A percentile compares a stretch with the other conserved stretches of the same genome.
Evolutionary conservation across 1,139 yeast species (phyloP).

Genomic region (Taiozyma onychis): DNA sequence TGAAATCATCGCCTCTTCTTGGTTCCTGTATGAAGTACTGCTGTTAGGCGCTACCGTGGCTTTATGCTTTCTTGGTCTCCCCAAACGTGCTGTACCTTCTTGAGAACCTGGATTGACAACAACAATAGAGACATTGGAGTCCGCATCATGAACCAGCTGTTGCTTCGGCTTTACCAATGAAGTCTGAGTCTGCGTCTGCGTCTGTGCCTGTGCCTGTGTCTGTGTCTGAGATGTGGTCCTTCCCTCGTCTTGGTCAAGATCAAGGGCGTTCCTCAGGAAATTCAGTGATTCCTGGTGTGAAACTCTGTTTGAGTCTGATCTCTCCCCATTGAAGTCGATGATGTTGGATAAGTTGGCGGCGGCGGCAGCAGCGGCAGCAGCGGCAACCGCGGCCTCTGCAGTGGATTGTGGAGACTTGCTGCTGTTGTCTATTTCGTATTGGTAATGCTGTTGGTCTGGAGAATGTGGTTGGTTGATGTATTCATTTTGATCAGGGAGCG

Average conservation of each 20-base stretch:
- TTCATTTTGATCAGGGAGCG: constrained; percentile 6
- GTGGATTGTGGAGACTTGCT: not conserved
- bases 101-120: constrained; percentile 23
- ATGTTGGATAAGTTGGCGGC: constrained; percentile 20
- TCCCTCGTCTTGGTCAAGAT: not conserved
- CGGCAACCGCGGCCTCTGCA: constrained; percentile 16
- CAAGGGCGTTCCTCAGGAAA: constrained; percentile 13
- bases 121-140: constrained; percentile 20
- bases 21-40: constrained; percentile 12
- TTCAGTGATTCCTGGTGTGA: constrained; percentile 3
- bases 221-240: not conserved
- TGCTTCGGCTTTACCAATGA: constrained; percentile 17
- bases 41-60: constrained; percentile 1
- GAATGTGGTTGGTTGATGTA: not conserved
- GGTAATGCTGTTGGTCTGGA: not conserved
- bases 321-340: constrained; percentile 1
- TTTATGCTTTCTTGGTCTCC: constrained; percentile 21
- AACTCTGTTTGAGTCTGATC: not conserved
- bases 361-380: constrained; percentile 19
- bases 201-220: not conserved
- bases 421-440: not conserved
- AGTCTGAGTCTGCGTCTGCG: too few relatives aligned
- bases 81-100: constrained; percentile 21
- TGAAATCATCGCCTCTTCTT: constrained; percentile 19
- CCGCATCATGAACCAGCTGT: constrained; percentile 15